Evolutionary conservation across 305 asterid genomes (phyloP).

Genomic region (Solanum hybrid): DNA sequence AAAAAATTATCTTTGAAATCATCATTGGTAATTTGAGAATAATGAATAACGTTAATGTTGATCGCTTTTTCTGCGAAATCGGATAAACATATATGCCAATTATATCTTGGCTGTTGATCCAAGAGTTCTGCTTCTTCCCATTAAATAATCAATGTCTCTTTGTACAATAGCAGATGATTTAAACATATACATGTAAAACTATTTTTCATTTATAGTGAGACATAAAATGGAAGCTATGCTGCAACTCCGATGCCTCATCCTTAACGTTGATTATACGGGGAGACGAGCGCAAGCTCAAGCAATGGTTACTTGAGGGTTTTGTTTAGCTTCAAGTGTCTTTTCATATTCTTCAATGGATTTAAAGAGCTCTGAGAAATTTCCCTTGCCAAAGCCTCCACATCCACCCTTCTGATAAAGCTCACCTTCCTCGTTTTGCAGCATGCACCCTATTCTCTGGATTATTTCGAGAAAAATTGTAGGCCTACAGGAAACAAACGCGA

Average conservation of each 20-base stretch:
- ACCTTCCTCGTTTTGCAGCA: conserved; percentile 61
- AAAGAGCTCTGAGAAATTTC: conserved; percentile 89
- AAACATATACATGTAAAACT: background rate
- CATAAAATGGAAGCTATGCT: background rate
- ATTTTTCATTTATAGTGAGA: background rate
- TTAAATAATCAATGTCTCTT: background rate
- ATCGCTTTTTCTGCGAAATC: too few relatives aligned
- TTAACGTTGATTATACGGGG: background rate
- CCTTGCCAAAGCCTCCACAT: conserved; percentile 97
- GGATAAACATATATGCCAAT: background rate
- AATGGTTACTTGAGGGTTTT: background rate
- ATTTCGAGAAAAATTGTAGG: conserved; percentile 89
- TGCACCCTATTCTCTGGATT: conserved; percentile 89
- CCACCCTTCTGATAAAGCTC: conserved; percentile 73
- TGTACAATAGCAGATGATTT: background rate
- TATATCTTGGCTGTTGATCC: background rate
- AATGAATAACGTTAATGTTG: background rate
- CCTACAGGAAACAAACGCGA: conserved; percentile 21
- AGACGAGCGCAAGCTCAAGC: background rate
- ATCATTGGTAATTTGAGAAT: background rate
- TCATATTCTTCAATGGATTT: conserved; percentile 81
- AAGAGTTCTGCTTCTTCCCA: background rate
- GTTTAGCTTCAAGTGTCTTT: conserved; percentile 63
- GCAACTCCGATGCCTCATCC: background rate
- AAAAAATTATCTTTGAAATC: background rate